Base-by-base conservation (phyloP, 768 basidiomycete species). In the Suillus subluteus region DNA sequence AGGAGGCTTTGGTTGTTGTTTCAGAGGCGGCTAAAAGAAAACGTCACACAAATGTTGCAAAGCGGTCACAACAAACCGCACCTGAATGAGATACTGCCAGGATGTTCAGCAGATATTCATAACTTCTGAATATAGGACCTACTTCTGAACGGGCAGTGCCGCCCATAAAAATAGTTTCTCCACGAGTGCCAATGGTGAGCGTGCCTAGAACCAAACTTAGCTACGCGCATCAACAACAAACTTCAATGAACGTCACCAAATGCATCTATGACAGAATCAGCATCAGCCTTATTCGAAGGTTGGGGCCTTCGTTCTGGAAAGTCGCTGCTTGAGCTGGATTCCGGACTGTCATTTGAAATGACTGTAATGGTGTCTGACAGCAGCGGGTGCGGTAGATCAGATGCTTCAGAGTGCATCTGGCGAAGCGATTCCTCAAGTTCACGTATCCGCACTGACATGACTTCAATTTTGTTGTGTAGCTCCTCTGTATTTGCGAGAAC, bases 131-230 rank as follows among this genome's bases (percentile, higher is more conserved):
- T 12, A 40, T 26, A 67, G 40, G 13, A 71, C 84, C 62, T 69
- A 90, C 90, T 82, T 92, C 90, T 30, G 88, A 82, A 44, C 89
- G 85, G 7, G 91, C 87, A 0, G 89, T 91, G 65, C 83, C 82
- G 21, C 91, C 89, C 65, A 88, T 80, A 73, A 88, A 90, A 43
- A 76, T 82, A 0, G 84, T 81, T 68, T 86, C 86, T 0, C 87
- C 87, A 58, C 83, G 74, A 30, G 81, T 73, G n/a, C 83, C 86
- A 32, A 90, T 80, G 3, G 83, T 83, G 62, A 91, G 76, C 11
- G 88, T 89, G 21, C 88, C 88, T 87, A 62, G 13, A 15, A 56
- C 58, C 26, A 21, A 62, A 30, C 13, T 43, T n/a, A 66, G 50
- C 44, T 54, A 30, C 59, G 48, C 46, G 26, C 54, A 62, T 30